phyloP scores from a whole-genome alignment of 2,329 filamentous ascomycete species.

The Aspergillus sp. region DNA sequence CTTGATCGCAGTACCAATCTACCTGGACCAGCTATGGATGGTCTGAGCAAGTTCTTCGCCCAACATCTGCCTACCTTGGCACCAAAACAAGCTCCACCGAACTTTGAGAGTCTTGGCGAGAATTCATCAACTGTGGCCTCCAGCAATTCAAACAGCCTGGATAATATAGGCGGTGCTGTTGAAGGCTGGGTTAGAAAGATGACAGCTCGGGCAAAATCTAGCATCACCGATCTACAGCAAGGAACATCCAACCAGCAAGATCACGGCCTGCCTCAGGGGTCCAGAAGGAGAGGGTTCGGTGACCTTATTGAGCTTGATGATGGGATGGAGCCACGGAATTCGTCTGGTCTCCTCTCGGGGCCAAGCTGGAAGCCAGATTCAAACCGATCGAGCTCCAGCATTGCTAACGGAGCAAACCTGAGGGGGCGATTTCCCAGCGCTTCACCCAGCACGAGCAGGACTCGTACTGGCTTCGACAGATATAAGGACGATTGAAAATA shows the following conservation, averaged over 20 bases:
- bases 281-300: constrained; percentile 33
- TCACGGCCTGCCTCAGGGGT: constrained; percentile 22
- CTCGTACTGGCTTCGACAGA: constrained; percentile 31
- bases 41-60: constrained; percentile 78
- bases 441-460: constrained; percentile 35
- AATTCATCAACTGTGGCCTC: constrained; percentile 34
- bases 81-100: constrained; percentile 63
- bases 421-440: constrained; percentile 27
- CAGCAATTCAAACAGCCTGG: constrained; percentile 54
- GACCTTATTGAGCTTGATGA: constrained; percentile 48
- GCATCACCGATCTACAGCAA: constrained; percentile 42
- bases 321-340: constrained; percentile 29
- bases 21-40: constrained; percentile 76
- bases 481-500: constrained; percentile 31
- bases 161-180: constrained; percentile 81
- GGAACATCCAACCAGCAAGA: constrained; percentile 21
- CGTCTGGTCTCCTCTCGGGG: constrained; percentile 19
- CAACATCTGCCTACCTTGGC: constrained; percentile 79
- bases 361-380: constrained; percentile 19
- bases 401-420: constrained; percentile 22
- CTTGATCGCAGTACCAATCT: constrained; percentile 57
- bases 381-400: constrained; percentile 16
- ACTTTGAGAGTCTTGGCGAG: constrained; percentile 36
- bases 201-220: constrained; percentile 51
- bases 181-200: constrained; percentile 90